These are phyloP conservation scores for Podaxis pistillaris DNA, from an alignment of 768 basidiomycete genomes.

Conservation along the genomic window DNA sequence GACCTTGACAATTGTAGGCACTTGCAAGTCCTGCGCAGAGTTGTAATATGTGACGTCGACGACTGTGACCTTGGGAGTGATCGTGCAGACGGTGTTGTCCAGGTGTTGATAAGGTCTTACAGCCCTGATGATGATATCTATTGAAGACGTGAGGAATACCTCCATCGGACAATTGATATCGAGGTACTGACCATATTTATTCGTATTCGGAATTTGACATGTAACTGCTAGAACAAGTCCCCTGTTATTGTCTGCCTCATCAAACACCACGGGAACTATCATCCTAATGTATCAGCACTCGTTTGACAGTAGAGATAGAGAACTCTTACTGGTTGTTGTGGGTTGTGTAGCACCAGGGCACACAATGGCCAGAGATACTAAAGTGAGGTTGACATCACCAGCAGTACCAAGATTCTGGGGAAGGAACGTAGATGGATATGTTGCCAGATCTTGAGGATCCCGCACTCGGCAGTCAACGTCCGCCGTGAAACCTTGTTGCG, in stretches of 20 bases:
- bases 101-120: background rate
- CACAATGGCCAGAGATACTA: background rate
- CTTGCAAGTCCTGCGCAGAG: background rate
- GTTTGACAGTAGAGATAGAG: background rate
- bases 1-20: background rate
- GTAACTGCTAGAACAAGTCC: background rate
- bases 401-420: too few relatives aligned
- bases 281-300: background rate
- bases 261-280: background rate
- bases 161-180: background rate
- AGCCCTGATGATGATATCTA: constrained; percentile 7
- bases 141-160: background rate
- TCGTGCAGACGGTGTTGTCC: background rate
- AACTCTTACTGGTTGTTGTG: background rate
- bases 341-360: background rate
- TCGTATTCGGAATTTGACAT: constrained; percentile 2
- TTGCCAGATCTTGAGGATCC: background rate
- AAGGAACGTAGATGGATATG: background rate
- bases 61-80: background rate
- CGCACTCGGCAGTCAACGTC: background rate
- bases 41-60: background rate
- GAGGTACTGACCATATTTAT: background rate
- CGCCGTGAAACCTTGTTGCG: constrained; percentile 5
- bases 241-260: background rate
- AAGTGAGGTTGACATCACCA: background rate